These are phyloP conservation scores for Sugiyamaella marilandica DNA, from an alignment of 805 yeast species.

Conservation along the genomic window DNA sequence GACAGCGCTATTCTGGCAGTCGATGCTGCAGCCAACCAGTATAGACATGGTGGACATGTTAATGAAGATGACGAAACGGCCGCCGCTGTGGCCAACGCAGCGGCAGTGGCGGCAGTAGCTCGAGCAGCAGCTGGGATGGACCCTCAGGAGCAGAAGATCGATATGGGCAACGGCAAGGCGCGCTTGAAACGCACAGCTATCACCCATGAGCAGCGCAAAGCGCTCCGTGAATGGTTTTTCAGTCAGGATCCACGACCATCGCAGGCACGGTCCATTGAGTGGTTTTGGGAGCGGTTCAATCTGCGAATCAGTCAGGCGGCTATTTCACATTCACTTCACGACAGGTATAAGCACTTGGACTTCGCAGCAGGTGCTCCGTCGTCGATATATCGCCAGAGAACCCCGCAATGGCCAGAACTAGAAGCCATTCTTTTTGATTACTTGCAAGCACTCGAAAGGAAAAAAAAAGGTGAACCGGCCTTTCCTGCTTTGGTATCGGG, in stretches of 20 bases:
- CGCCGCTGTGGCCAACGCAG: background rate
- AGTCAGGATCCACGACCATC: constrained; percentile 9
- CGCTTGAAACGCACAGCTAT: constrained; percentile 10
- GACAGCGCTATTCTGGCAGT: background rate
- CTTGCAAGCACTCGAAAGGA: constrained; percentile 7
- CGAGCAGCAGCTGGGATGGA: constrained; percentile 3
- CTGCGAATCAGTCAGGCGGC: constrained; percentile 9
- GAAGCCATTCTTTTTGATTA: constrained; percentile 12
- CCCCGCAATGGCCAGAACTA: constrained; percentile 11
- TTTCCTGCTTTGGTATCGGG: constrained; percentile 9
- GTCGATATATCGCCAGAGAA: constrained; percentile 5
- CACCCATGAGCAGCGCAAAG: constrained; percentile 12
- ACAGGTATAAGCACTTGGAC: constrained; percentile 10
- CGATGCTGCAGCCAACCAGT: constrained; percentile 1
- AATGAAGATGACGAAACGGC: background rate
- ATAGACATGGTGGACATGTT: background rate
- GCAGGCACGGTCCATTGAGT: constrained; percentile 7
- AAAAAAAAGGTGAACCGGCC: background rate
- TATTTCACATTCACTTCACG: constrained; percentile 9
- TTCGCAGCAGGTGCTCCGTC: constrained; percentile 12
- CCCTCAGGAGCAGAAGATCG: background rate
- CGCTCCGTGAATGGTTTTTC: constrained; percentile 10
- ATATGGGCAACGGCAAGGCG: background rate
- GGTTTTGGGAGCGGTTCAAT: constrained; percentile 6
- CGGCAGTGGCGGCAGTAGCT: background rate